Evolutionary conservation across 768 basidiomycete species (phyloP).

Genomic region (Amanita inopinata): DNA sequence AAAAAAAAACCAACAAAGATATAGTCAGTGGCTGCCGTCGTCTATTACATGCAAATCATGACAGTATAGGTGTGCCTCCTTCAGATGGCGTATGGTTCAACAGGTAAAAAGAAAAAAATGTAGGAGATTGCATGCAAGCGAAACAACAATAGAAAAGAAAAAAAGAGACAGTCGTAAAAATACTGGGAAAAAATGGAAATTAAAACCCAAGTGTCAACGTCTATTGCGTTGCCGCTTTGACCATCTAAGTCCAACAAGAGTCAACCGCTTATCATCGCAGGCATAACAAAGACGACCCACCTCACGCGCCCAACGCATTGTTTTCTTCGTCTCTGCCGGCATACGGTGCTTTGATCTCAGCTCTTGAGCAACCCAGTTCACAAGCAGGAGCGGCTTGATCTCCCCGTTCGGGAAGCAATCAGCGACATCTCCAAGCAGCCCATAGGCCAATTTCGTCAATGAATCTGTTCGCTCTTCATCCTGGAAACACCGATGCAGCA

Average conservation of each 20-base stretch:
- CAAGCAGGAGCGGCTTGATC: conserved; percentile 69
- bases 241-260: conserved; percentile 46
- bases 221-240: conserved; percentile 72
- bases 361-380: conserved; percentile 70
- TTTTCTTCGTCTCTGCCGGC: conserved; percentile 75
- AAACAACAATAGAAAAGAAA: conserved; percentile 14
- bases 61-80: conserved; percentile 55
- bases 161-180: conserved; percentile 15
- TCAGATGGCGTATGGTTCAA: conserved; percentile 55
- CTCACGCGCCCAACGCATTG: conserved; percentile 90
- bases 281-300: conserved; percentile 30
- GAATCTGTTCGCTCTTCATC: conserved; percentile 83
- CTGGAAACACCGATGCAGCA: conserved; percentile 64
- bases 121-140: conserved; percentile 44
- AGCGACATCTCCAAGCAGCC: conserved; percentile 88
- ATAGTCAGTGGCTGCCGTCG: conserved; percentile 18
- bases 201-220: conserved; percentile 16
- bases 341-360: conserved; percentile 67
- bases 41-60: conserved; percentile 55
- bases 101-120: conserved; percentile 22
- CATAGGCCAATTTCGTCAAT: conserved; percentile 65
- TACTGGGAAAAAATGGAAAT: conserved; percentile 17
- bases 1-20: conserved; percentile 6
- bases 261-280: conserved; percentile 3
- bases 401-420: conserved; percentile 77